Evolutionary conservation across 176 grass and related monocot genomes (phyloP).

Genomic region (Aegilops speltoides): DNA sequence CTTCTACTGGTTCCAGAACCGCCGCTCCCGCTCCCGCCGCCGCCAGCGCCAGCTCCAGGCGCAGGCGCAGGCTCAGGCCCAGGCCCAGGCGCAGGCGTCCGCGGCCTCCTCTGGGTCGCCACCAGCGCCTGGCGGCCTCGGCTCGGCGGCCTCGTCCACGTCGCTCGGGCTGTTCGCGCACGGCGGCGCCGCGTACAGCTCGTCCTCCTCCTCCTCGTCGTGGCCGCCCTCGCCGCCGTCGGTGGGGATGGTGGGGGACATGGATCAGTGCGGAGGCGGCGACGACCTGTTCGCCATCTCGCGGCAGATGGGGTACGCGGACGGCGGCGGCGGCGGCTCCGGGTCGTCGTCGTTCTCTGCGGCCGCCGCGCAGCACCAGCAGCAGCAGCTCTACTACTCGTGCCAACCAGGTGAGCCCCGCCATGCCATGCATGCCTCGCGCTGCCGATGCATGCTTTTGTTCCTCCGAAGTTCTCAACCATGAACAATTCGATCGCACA

Average conservation of each 20-base stretch:
- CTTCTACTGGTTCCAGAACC: conserved; percentile 99
- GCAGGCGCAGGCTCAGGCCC: conserved; percentile 27
- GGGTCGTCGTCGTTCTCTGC: conserved; percentile 28
- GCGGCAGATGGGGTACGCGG: conserved; percentile 63
- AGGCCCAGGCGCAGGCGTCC: conserved; percentile 10
- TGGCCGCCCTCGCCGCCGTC: conserved; percentile 47
- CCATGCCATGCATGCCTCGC: conserved; percentile 5
- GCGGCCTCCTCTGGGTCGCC: conserved; percentile 25
- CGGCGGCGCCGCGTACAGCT: conserved; percentile 21
- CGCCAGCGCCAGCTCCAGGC: conserved; percentile 88
- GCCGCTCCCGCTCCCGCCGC: conserved; percentile 78
- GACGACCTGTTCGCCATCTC: conserved; percentile 95
- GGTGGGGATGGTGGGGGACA: conserved; percentile 28
- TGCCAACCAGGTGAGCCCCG: conserved; percentile 55
- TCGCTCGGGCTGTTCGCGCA: conserved; percentile 32
- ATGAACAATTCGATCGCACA: neutral
- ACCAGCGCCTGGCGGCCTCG: conserved; percentile 5
- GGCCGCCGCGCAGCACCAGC: conserved; percentile 22
- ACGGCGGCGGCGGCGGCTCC: conserved; percentile 32
- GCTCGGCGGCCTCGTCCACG: neutral
- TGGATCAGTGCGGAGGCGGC: conserved; percentile 33
- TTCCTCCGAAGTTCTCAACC: neutral
- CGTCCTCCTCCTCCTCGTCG: conserved; percentile 28
- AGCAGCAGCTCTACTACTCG: conserved; percentile 54
- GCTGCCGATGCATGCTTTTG: conserved; percentile 16